These are phyloP conservation scores for Cymbomonas tetramitiformis DNA, from an alignment of 139 green algal species.

Conservation along the genomic window DNA sequence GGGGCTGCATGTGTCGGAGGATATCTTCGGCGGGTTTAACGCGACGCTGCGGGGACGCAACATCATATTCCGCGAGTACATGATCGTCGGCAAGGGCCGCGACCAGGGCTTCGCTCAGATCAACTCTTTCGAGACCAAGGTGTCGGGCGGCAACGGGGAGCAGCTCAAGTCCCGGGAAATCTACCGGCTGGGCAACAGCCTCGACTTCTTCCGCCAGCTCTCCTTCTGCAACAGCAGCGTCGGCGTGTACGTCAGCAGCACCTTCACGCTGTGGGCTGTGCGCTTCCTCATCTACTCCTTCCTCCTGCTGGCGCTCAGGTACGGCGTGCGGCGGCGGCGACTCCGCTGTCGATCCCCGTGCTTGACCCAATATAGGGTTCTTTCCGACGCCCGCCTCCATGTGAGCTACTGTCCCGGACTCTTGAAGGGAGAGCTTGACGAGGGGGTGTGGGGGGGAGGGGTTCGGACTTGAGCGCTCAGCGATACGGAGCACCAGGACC, in stretches of 20 bases:
- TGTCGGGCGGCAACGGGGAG: constrained; percentile 64
- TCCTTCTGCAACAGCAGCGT: constrained; percentile 21
- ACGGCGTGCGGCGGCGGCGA: no score
- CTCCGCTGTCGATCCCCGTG: no score
- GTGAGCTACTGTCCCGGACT: no score
- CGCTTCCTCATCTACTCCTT: no score
- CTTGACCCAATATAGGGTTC: no score
- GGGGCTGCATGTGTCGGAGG: constrained; percentile 29
- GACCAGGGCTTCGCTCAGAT: constrained; percentile 87
- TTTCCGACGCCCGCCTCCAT: no score
- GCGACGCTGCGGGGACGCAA: constrained; percentile 48
- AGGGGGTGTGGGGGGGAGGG: no score
- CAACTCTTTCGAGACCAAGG: constrained; percentile 75
- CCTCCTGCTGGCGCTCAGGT: no score
- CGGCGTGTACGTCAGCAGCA: constrained; percentile 27
- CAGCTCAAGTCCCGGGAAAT: constrained; percentile 62
- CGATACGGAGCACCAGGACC: no score
- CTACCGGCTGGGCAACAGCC: constrained; percentile 45
- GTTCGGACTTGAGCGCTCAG: no score
- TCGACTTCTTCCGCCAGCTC: constrained; percentile 56
- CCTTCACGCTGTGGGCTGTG: no score
- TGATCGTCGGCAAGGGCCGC: constrained; percentile 55
- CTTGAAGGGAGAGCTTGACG: no score
- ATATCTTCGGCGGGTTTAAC: constrained; percentile 50
- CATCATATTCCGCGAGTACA: constrained; percentile 74